Evolutionary conservation across 768 basidiomycete species (phyloP).

Genomic region (Psilocybe subaeruginosa): DNA sequence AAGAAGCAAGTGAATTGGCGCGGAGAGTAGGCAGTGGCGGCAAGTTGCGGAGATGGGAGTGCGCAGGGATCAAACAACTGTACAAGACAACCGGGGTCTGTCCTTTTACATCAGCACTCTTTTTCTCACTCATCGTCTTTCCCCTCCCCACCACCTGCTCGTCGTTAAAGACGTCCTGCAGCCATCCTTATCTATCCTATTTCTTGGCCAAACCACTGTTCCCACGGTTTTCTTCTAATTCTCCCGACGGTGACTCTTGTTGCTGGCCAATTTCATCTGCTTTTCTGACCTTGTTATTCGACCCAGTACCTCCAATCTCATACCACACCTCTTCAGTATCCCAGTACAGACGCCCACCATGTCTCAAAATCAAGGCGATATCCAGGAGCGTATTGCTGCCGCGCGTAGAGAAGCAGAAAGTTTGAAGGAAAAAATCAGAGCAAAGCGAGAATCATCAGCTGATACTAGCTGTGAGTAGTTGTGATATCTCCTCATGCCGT

Average conservation of each 20-base stretch:
- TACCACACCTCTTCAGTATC: not conserved
- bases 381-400: constrained; percentile 92
- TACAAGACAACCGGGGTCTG: constrained; percentile 27
- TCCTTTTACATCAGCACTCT: constrained; percentile 21
- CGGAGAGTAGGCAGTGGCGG: constrained; percentile 18
- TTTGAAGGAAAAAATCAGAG: constrained; percentile 98
- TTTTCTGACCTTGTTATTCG: constrained; percentile 16
- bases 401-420: constrained; percentile 96
- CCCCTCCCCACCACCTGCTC: constrained; percentile 20
- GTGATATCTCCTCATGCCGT: constrained; percentile 4
- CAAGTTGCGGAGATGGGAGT: constrained; percentile 25
- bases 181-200: constrained; percentile 3
- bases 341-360: constrained; percentile 36
- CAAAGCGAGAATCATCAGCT: constrained; percentile 95
- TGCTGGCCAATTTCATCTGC: constrained; percentile 18
- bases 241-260: constrained; percentile 20
- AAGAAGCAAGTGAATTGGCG: constrained; percentile 4
- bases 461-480: constrained; percentile 89
- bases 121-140: constrained; percentile 26
- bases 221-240: constrained; percentile 25
- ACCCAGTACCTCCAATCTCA: constrained; percentile 7
- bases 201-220: constrained; percentile 18
- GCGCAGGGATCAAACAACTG: constrained; percentile 23
- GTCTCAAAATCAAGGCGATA: constrained; percentile 83
- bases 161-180: constrained; percentile 13